Conservation (phyloP, 75 land plant species). For the Sequoiadendron giganteum region DNA sequence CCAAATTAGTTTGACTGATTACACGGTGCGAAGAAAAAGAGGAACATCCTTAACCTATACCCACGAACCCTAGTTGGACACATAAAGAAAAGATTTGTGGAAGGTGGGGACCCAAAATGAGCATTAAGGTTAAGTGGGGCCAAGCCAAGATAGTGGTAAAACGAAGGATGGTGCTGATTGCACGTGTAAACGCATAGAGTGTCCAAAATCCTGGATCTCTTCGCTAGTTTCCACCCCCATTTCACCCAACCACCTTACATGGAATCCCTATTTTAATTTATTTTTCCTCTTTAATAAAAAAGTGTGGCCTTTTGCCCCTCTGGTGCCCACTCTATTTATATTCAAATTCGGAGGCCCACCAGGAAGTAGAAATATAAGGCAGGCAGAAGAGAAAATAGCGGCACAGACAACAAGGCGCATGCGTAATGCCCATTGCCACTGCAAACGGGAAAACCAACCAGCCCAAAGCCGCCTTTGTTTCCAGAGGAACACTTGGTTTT, state of each 20-base stretch:
- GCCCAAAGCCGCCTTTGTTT: not conserved
- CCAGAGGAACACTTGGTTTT: not conserved
- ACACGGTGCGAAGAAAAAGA: too few species aligned
- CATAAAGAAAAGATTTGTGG: not conserved
- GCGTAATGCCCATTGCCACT: not conserved
- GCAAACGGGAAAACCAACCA: not conserved
- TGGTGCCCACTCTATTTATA: not conserved
- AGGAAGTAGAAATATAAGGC: not conserved
- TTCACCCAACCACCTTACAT: not conserved
- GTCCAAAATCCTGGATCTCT: not conserved
- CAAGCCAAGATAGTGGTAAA: not conserved
- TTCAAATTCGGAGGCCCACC: not conserved
- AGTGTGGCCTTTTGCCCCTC: not conserved
- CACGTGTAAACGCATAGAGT: slow-evolving; percentile 4
- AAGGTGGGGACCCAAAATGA: not conserved
- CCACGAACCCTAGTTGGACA: too few species aligned
- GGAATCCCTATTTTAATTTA: not conserved
- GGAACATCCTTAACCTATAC: too few species aligned
- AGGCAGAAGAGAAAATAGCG: not conserved
- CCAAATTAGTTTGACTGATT: too few species aligned
- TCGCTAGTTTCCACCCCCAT: not conserved
- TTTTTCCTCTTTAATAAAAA: not conserved
- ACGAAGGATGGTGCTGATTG: not conserved
- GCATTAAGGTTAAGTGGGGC: not conserved
- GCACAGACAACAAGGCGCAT: slow-evolving; percentile 15